Evolutionary conservation across 768 basidiomycete genomes (phyloP).

Genomic region (Sarcodon sp.): DNA sequence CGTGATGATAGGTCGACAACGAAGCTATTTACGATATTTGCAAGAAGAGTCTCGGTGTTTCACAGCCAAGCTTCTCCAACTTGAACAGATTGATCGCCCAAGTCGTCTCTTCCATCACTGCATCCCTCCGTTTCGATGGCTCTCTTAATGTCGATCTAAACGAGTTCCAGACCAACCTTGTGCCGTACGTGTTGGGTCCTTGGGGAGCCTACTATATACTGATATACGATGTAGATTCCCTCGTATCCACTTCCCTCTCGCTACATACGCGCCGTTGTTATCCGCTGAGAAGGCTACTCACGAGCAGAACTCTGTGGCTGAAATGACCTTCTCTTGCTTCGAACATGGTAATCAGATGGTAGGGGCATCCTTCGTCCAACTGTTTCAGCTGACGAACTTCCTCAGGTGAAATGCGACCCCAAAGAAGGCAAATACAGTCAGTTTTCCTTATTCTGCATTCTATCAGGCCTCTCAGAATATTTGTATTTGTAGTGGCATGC

Average conservation of each 20-base stretch:
- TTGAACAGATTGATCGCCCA: constrained; percentile 95
- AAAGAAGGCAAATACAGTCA: constrained; percentile 96
- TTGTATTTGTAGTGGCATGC: constrained; percentile 58
- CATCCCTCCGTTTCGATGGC: constrained; percentile 93
- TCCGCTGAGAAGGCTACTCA: constrained; percentile 94
- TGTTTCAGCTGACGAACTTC: constrained; percentile 12
- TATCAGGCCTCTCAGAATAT: constrained; percentile 6
- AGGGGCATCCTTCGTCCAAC: constrained; percentile 1
- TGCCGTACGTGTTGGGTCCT: constrained; percentile 30
- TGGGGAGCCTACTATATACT: constrained; percentile 11
- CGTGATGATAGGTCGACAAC: constrained; percentile 69
- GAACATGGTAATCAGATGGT: constrained; percentile 95
- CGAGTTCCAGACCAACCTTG: constrained; percentile 98
- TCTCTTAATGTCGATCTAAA: constrained; percentile 95
- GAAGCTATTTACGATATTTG: constrained; percentile 99
- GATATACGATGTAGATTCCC: constrained; percentile 40
- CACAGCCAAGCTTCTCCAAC: constrained; percentile 84
- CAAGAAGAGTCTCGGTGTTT: constrained; percentile 85
- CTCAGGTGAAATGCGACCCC: constrained; percentile 70
- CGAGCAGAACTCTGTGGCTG: constrained; percentile 93
- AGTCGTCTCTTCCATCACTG: constrained; percentile 96
- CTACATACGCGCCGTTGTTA: constrained; percentile 89
- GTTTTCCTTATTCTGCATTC: constrained; percentile 14
- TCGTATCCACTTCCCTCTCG: constrained; percentile 96
- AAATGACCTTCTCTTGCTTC: constrained; percentile 98